Base-by-base conservation (phyloP, 2,329 filamentous ascomycete genomes). In the Epichloe uncinata region DNA sequence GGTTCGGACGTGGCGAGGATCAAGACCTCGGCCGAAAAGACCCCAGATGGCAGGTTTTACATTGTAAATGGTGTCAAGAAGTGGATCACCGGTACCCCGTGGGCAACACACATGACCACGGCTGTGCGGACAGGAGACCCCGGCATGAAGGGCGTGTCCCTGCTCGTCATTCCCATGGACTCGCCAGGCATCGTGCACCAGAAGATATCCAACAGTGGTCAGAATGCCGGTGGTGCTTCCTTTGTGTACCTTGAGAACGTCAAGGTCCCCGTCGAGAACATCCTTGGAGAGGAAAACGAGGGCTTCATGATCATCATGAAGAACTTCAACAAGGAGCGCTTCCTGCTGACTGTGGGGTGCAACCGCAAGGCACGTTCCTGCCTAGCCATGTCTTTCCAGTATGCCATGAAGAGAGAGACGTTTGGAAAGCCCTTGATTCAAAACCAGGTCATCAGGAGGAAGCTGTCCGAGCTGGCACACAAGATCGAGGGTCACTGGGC, bases 51-150 rank as follows among this genome's bases (percentile, higher is more conserved):
- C 0, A 66, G 69, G 35, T 61, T 67, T 45, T 85, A 82, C 56
- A 58, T 82, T 36, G 78, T 84, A n/a, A 82, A 81, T 50, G 81
- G 81, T 0, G 73, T 73, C 47, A 84, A 85, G 69, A 82, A 82
- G 60, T 82, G 79, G 79, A 84, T 85, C 55, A 83, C 81, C 1
- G 79, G 78, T 44, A 75, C 70, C 13, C 72, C 77, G 1, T 79
- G 72, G 70, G 76, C 80, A 12, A 73, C 79, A 45, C 79, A 79
- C 59, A 75, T 77, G 61, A 81, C 79, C 0, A 78, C 79, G 12
- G 81, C 79, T 2, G 78, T 81, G 5, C 69, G 79, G 6, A 82
- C 78, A 1, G 77, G 78, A 4, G 74, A 70, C 0, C 62, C 71
- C 0, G 79, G 79, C 11, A 69, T 69, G 48, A 57, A 58, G 2